Conservation (phyloP, 2,329 filamentous ascomycete species). For the Arthroderma uncinatum region DNA sequence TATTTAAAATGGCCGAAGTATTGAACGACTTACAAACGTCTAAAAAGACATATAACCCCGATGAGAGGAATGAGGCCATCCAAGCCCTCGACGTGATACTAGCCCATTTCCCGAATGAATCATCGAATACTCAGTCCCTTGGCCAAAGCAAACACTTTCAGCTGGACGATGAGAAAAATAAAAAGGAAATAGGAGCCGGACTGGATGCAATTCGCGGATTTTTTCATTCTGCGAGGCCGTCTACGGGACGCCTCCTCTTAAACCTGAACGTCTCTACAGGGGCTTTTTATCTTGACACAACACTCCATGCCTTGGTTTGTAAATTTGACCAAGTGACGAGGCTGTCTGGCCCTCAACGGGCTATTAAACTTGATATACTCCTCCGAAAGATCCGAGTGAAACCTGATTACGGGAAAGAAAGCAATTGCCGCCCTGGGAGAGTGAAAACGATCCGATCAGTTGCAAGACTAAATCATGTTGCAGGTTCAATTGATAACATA, state of each 20-base stretch:
- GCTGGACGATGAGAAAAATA: slow-evolving; percentile 35
- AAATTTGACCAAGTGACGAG: neutral
- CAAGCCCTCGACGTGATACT: slow-evolving; percentile 50
- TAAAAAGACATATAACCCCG: slow-evolving; percentile 26
- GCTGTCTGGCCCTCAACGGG: neutral
- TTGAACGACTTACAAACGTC: slow-evolving; percentile 34
- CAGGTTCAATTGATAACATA: neutral
- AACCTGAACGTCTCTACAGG: slow-evolving; percentile 53
- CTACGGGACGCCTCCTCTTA: slow-evolving; percentile 46
- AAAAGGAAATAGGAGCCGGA: slow-evolving; percentile 38
- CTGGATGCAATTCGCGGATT: slow-evolving; percentile 50
- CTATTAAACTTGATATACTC: slow-evolving; percentile 10
- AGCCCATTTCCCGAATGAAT: slow-evolving; percentile 36
- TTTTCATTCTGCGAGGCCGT: slow-evolving; percentile 50
- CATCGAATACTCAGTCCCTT: slow-evolving; percentile 34
- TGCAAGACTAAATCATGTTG: neutral
- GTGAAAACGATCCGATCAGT: slow-evolving; percentile 14
- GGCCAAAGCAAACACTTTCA: slow-evolving; percentile 30
- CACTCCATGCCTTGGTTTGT: slow-evolving; percentile 2
- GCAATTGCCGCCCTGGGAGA: neutral
- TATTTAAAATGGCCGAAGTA: slow-evolving; percentile 28
- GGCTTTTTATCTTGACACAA: slow-evolving; percentile 44
- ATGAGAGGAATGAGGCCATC: slow-evolving; percentile 40
- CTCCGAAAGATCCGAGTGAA: slow-evolving; percentile 15
- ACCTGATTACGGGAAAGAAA: slow-evolving; percentile 11